Percentiles rank a stretch among this genome's conserved stretches.
These are phyloP conservation scores for Diversispora epigaea DNA, from an alignment of 192 early-diverging fungal genomes.

Conservation along the genomic window DNA sequence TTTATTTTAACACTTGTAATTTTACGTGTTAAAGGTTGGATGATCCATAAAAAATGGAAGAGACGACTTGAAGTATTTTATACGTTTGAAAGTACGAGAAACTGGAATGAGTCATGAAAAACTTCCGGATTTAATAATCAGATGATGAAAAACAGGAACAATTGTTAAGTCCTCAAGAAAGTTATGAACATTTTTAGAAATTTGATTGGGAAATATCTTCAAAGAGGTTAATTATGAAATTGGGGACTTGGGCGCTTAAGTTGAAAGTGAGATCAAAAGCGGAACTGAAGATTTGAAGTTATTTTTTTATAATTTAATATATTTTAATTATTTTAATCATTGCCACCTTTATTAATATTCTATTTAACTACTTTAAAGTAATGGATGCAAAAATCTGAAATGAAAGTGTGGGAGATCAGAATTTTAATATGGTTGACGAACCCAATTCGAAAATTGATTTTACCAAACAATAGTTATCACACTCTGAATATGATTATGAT, in stretches of 20 bases:
- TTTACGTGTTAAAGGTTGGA: slow-evolving; percentile 55
- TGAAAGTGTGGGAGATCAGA: background rate
- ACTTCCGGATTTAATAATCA: slow-evolving; percentile 22
- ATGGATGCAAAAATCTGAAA: slow-evolving; percentile 10
- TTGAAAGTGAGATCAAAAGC: slow-evolving; percentile 45
- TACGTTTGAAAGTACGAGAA: slow-evolving; percentile 35
- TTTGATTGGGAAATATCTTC: slow-evolving; percentile 50
- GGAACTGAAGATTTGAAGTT: slow-evolving; percentile 39
- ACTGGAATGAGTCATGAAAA: slow-evolving; percentile 8
- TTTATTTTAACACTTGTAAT: background rate
- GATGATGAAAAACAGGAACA: slow-evolving; percentile 51
- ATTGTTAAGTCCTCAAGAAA: slow-evolving; percentile 41
- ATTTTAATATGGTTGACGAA: background rate
- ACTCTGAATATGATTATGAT: background rate
- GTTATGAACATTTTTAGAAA: slow-evolving; percentile 37
- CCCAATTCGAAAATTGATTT: background rate
- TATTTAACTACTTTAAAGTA: too few relatives aligned
- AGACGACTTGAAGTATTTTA: slow-evolving; percentile 69
- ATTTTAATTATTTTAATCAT: background rate
- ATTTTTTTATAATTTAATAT: background rate
- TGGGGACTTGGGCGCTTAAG: slow-evolving; percentile 40
- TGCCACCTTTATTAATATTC: background rate
- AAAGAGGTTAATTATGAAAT: slow-evolving; percentile 55
- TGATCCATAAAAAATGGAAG: slow-evolving; percentile 71
- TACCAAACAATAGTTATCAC: background rate